Base-by-base conservation (phyloP, 164 flowering plant genomes). In the Kalanchoe fedtschenkoi region DNA sequence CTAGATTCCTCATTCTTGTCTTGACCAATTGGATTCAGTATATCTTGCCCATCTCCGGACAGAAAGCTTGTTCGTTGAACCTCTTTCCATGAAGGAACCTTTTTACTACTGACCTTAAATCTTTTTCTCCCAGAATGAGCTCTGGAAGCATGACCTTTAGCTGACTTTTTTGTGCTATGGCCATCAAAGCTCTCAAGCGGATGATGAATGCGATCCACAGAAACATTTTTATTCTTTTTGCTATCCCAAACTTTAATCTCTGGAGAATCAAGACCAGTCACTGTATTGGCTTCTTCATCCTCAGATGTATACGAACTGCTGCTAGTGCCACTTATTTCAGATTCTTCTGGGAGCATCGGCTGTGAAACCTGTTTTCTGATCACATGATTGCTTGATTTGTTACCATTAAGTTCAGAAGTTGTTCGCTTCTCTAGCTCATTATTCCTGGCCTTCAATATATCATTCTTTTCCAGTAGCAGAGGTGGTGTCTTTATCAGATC, bases 231-330 rank as follows among this genome's bases (percentile, higher is more conserved):
- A 41, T 78, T 88, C 68, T 70, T 90, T 73, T 69, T 87, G 65
- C 88, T 86, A 78, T 95, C 93, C 99, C 99, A 95, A 58, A 95
- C 96, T 78, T 81, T 87, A 65, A 85, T 85, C 60, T 81, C 89
- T 46, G 99, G 99, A 54, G 96, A 78, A 76, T 81, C 91, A 62
- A 95, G 83, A 70, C 99, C 97, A 16, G 84, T 91, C 16, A 85
- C 76, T 63, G 28, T 66, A 34, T 62, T 75, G 47, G 65, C 73
- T 69, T 91, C 96, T 44, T 91, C 97, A 69, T 95, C 95, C 54
- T 87, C 95, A 30, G 86, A 74, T 38, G 81, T 66, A 69, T 72
- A 75, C 56, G 82, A 76, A 75, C 81, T 80, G 61, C 74, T 83
- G 77, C 82, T 82, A 42, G 47, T 43, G 7, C 47, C 47, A 43